Evolutionary conservation across 2,329 filamentous ascomycete genomes (phyloP), one percentile per base, ranked within the genome.

Genomic region (Cryphonectria japonica): DNA sequence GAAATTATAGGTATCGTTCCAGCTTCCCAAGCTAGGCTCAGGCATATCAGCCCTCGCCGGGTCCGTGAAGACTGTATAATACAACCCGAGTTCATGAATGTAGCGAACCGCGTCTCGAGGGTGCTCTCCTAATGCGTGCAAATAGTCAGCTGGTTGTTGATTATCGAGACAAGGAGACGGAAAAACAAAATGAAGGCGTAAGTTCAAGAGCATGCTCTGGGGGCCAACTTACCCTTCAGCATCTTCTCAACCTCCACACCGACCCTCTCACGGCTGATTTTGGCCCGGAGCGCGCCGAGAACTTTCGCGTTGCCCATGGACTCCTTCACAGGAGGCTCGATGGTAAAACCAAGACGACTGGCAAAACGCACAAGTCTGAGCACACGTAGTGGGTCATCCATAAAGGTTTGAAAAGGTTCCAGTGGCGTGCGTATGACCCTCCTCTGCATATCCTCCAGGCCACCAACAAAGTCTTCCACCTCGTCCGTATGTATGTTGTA

Each of bases 181-280:
- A 41, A 13, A 22, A 32, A 16, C 19, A 61, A 22, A 22, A 32
- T 13, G 2, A 39, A 39, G 37, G 22, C 5, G 4, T 0, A 13
- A n/a, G 26, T 16, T 16, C 22, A 41, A 22, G 13, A 43, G n/a
- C 22, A 11, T 29, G 46, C 32, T 54, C 34, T 22, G 13, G 34
- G 37, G 26, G 46, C 34, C 13, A 13, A 64, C 73, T 71, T 78
- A 87, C 93, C 92, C 80, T 89, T 91, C 26, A 98, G 84, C 90
- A 97, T 97, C 85, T 98, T 98, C 78, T 95, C 93, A 3, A 98
- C 77, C 79, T 99, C 96, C 4, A 92, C 87, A 0, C 94, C 93
- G 1, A 99, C 91, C 70, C 96, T 87, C 80, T 99, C 96, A 69
- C 94, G 89, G 77, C 93, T 98, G 75, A 99, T 98, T 79, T 99